Base-by-base conservation (phyloP, 768 basidiomycete genomes). In the Dioszegia hungarica region DNA sequence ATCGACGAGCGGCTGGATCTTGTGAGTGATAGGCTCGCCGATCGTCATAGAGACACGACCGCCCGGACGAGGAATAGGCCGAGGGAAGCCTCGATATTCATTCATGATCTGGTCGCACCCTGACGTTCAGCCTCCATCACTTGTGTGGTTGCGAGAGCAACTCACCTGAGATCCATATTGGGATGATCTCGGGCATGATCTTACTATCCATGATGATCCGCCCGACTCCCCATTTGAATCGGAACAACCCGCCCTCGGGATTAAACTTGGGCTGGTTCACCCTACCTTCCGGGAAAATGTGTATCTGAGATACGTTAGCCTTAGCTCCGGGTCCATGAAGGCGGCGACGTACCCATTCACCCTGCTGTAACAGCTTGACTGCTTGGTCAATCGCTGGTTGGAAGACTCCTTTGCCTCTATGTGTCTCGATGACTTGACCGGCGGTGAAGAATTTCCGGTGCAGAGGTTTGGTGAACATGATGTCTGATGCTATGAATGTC, bases 191-290 rank as follows among this genome's bases (percentile, higher is more conserved):
- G 2, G 93, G 93, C 40, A 83, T 81, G n/a, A 79, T 66, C 14
- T 79, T 73, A 9, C 81, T 78, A 54, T 86, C 84, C 82, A 86
- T 91, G 40, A 98, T 71, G 31, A 95, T 87, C 24, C 91, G 82
- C 36, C 89, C 89, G 25, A 93, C 79, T 56, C 93, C 93, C 93
- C 93, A 97, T 79, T 93, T 95, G 77, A 95, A 94, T 44, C 89
- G 80, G 6, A 85, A 80, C 49, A 95, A 75, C 6, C 75, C 63
- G 53, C 75, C 60, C 33, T 54, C 57, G 43, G 75, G 62, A 62
- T 75, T 60, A 39, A 61, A 55, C 9, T 59, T 64, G 17, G 59
- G 82, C 69, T 90, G 93, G 68, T 87, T 86, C 44, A 95, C 83
- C 66, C 86, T 88, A 22, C 92, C 90, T 77, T 95, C 93, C 3